These are phyloP conservation scores for Chamaenerion angustifolium DNA, from an alignment of 345 rosid genomes.

Conservation along the genomic window DNA sequence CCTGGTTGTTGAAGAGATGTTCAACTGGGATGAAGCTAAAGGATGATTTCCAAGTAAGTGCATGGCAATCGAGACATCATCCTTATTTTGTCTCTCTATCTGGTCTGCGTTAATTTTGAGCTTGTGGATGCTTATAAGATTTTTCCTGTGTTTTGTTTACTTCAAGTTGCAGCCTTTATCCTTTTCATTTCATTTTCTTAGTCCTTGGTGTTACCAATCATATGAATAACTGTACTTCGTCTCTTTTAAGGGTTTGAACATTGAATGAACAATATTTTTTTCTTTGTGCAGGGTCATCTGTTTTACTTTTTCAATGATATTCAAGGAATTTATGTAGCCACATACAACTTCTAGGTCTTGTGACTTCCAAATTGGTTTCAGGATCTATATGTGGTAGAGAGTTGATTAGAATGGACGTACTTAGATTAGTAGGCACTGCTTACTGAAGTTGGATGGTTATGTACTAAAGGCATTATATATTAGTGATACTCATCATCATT, in stretches of 20 bases:
- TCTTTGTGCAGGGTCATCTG: no score
- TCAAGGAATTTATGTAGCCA: no score
- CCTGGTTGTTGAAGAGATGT: constrained; percentile 11
- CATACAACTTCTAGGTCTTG: not conserved
- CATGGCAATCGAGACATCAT: constrained; percentile 8
- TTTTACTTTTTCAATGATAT: no score
- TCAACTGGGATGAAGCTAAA: constrained; percentile 20
- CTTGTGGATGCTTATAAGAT: not conserved
- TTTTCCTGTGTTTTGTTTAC: not conserved
- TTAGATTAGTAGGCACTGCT: not conserved
- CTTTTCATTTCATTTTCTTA: not conserved
- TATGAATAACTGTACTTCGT: not conserved
- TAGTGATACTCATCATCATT: no score
- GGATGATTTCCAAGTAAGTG: constrained; percentile 31
- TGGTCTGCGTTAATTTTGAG: constrained; percentile 5
- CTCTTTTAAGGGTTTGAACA: no score
- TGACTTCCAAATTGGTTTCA: not conserved
- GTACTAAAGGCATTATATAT: no score
- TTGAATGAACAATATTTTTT: no score
- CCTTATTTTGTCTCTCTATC: constrained; percentile 7
- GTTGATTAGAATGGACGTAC: not conserved
- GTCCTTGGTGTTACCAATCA: no score
- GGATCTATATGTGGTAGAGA: not conserved
- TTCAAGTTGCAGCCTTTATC: not conserved
- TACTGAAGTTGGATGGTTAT: not conserved